Evolutionary conservation across 108 stramenopile genomes (phyloP), one percentile per base, ranked within the genome.

Genomic region (Aurantiochytrium sp.): DNA sequence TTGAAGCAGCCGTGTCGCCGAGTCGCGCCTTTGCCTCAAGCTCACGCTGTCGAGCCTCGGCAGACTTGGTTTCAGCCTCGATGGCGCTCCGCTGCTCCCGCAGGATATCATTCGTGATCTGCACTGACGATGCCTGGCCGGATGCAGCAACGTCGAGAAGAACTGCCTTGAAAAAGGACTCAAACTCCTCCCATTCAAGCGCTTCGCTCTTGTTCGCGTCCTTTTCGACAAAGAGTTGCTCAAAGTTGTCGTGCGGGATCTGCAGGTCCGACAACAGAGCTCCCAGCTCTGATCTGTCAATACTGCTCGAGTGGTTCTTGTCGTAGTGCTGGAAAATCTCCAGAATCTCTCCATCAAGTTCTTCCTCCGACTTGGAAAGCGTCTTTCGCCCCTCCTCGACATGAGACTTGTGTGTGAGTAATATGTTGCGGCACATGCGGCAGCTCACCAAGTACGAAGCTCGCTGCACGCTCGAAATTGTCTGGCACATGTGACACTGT

Each of bases 111-210:
- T 83, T 47, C 51, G 76, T 83, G 28, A 83, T 12, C 4, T 47
- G 49, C 28, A 83, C 23, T 2, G 51, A 21, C 6, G 76, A 45
- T 83, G 19, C 76, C 28, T 83, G 76, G 14, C 19, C 76, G 19
- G 76, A 53, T 1, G 45, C 45, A 6, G 76, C 51, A 28, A 83
- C 28, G 49, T 53, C 49, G n/a, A 53, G 18, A 6, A 25, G 45
- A 6, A 83, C 25, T 6, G 45, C 49, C n/a, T 53, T 53, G 76
- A 25, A 83, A 53, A 83, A 83, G 6, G n/a, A 8, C n/a, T 45
- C 23, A 35, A 83, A 83, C 51, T 83, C 76, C 6, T 83, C 76
- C 76, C 76, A 83, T 53, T 83, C 76, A 35, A 83, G 76, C 45
- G 45, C 76, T 53, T 83, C 51, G 51, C 51, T 83, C 49, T 83